Evolutionary conservation across 169 alveolate species (phyloP), one percentile per base, ranked within the genome.

Genomic region (Babesia bovis): DNA sequence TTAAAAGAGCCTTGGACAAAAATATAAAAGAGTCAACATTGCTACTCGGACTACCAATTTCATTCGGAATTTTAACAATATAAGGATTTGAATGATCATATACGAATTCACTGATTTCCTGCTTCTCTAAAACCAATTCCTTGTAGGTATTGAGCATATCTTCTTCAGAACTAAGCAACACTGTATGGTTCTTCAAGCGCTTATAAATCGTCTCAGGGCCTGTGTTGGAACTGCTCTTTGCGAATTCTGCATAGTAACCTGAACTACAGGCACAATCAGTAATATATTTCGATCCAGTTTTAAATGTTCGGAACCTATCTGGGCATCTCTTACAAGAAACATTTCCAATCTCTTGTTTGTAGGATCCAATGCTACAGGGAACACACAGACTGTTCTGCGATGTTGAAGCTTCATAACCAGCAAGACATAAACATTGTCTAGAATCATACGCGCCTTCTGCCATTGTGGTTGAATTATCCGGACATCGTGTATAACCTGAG

Each of bases 251-350:
- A 52, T 82, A 88, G 68, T 88, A 69, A n/a, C 91, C 91, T n/a
- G 83, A 89, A 38, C 83, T 71, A 67, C 93, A 88, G 26, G 89
- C 88, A 55, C 93, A 88, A 49, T 84, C 90, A 28, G 90, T 71
- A n/a, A 77, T 42, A 42, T 79, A 66, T 66, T 30, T 84, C 12
- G 93, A 73, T 7, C 83, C 86, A 35, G 66, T 81, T 17, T 60
- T 44, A 32, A 60, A 49, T 1, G 93, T 88, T 36, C 84, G 72
- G 63, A 88, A 77, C 67, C 65, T 79, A 6, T 77, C 79, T 26
- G 91, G 91, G 38, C 93, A 88, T 19, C 83, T 59, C 13, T 30
- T 5, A 57, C 93, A 88, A 19, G 65, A 17, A 12, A 42, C 59
- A 67, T 88, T 88, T 25, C 90, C 85, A 40, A 49, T 71, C 26